Base-by-base conservation (phyloP, 2,329 filamentous ascomycete genomes). In the Claviceps sp. region DNA sequence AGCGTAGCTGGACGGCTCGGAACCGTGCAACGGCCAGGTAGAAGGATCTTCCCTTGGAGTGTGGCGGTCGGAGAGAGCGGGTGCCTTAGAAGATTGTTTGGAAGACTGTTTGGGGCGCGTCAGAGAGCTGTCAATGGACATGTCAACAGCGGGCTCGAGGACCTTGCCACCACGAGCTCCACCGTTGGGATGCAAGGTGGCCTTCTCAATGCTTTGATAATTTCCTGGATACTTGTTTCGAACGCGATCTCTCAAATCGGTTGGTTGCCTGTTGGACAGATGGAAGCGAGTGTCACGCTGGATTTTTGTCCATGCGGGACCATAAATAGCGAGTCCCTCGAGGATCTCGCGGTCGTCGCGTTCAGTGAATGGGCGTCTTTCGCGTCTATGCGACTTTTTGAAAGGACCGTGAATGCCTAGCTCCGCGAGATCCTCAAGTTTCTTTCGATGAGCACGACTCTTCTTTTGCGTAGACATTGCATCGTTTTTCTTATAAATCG, bases 241-340 rank as follows among this genome's bases (percentile, higher is more conserved):
- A 36, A 83, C 72, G 22, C 81, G 72, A 56, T 84, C 81, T 55
- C 81, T 71, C 49, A 84, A 63, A 59, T 84, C 81, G 0, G 80
- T 84, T 1, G 81, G 79, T 56, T 81, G 77, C 45, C 81, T 70
- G 54, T 63, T 76, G 4, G 75, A 72, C n/a, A 84, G 67, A 54
- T 79, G 70, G 63, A 79, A 82, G 30, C 70, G 70, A 14, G 74
- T 64, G 54, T 84, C 79, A 38, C 79, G 72, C 60, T 82, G 79
- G 20, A 84, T 84, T 62, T 76, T 79, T 49, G 79, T 82, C 81
- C 81, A 84, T 8, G 78, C 74, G 8, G 80, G 77, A 0, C 81
- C 81, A 60, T 83, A 82, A 4, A 72, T 61, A 41, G 78, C 68
- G 40, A 82, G 74, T 0, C 81, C 81, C 54, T 77, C 70, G 1